phyloP scores from a whole-genome alignment of 1,284 basidiomycete species.

The Tilletia indica region DNA sequence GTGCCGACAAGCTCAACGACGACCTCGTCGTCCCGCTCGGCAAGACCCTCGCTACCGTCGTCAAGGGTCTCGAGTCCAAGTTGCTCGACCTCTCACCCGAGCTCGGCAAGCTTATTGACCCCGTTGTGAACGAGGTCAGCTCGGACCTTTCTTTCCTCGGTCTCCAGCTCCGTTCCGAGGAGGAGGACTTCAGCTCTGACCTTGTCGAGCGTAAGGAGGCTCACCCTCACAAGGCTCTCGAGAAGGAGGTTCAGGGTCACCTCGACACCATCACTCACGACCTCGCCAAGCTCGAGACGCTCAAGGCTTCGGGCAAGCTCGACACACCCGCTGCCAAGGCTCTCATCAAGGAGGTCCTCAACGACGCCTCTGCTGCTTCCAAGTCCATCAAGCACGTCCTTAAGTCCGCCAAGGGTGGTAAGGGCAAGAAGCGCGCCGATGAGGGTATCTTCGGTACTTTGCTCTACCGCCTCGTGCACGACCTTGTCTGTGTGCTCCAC shows the following conservation, averaged over 20 bases:
- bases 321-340: neutral
- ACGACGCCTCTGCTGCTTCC: neutral
- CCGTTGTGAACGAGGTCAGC: neutral
- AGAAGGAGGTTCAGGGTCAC: neutral
- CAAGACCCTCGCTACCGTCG: neutral
- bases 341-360: neutral
- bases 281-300: conserved; percentile 1
- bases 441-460: neutral
- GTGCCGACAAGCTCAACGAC: neutral
- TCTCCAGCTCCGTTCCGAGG: neutral
- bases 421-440: conserved; percentile 7
- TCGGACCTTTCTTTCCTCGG: neutral
- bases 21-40: neutral
- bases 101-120: neutral
- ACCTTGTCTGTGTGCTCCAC: conserved; percentile 10
- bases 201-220: conserved; percentile 4
- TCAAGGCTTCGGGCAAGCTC: neutral
- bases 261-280: conserved; percentile 2
- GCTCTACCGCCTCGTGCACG: neutral
- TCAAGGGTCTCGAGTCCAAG: neutral
- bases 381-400: neutral
- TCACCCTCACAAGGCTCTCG: neutral
- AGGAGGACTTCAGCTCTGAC: neutral
- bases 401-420: neutral
- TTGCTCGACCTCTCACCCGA: neutral